Evolutionary conservation across 2,329 filamentous ascomycete species (phyloP), one percentile per base, ranked within the genome.

Genomic region (Xylaria multiplex): DNA sequence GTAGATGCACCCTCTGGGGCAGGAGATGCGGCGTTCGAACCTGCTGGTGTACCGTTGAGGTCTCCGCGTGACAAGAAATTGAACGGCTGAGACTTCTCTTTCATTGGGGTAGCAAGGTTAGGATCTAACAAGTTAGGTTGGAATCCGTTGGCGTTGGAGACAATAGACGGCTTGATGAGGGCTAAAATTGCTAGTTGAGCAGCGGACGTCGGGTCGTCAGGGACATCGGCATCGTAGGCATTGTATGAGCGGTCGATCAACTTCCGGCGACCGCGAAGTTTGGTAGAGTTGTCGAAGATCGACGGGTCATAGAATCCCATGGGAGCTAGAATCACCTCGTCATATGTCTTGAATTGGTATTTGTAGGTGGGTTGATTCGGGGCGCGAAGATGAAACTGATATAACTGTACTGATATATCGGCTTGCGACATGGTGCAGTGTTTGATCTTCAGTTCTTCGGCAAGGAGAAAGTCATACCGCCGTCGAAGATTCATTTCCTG

Each of bases 281-380:
- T 99, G 42, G 86, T 81, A 32, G 86, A 88, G 73, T 93, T 91
- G 76, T 97, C 93, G 72, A 98, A 97, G 61, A 97, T 91, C 2
- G 87, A 83, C 0, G 96, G 95, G 66, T 95, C 91, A 78, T 96
- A 97, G 74, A 94, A 92, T n/a, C 93, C 94, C 90, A 97, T 93
- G 0, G 94, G 91, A 0, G 96, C 91, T n/a, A 99, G 85, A 72
- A 97, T 92, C 24, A 96, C 91, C 78, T 98, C 96, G 72, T 99
- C 96, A 75, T 98, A 99, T 0, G 92, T 94, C 83, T 98, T 98
- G 85, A 97, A 98, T 46, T 90, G 88, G 79, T 97, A 98, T 79
- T 97, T 97, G 69, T 90, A 87, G 1, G 96, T 99, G 58, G 96
- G 91, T 76, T 97, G 90, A 59, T 93, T 93, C 1, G 92, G 91